Base-by-base conservation (phyloP, 192 early-diverging fungal genomes). In the Neocallimastix lanati region DNA sequence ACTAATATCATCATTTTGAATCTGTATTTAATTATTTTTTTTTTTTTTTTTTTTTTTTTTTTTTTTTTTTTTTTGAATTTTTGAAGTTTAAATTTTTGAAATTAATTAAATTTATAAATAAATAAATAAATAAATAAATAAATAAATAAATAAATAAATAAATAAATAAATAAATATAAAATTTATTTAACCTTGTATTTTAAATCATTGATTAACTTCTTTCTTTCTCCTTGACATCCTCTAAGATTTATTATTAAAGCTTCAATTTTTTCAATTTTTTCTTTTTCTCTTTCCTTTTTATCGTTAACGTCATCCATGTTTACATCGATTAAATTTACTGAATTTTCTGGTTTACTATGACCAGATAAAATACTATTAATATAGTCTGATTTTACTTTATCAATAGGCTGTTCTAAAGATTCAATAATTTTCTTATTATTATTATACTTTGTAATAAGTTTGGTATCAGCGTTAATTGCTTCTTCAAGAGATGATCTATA, bases 1-100 rank as follows among this genome's bases (percentile, higher is more conserved):
- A 28, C 92, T 93, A 76, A 98, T 98, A 80, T 99, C 96, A 85
- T 99, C 97, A n/a, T 67, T 67, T 78, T 94, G 85, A 77, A 92
- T 92, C 2, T 93, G n/a, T n/a, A n/a, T n/a, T n/a, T n/a, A n/a
- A n/a, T n/a, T n/a, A n/a, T n/a, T n/a, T n/a, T n/a, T n/a, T n/a
- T n/a, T n/a, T n/a, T n/a, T n/a, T n/a, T n/a, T n/a, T n/a, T n/a
- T n/a, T n/a, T n/a, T n/a, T n/a, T n/a, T n/a, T n/a, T n/a, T n/a
- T n/a, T n/a, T n/a, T n/a, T n/a, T n/a, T n/a, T n/a, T n/a, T n/a
- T n/a, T n/a, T n/a, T n/a, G n/a, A n/a, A n/a, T n/a, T n/a, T n/a
- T n/a, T n/a, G n/a, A n/a, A n/a, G n/a, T n/a, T n/a, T n/a, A n/a
- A n/a, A n/a, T n/a, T n/a, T n/a, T n/a, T n/a, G n/a, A n/a, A 35